Evolutionary conservation across 208 protist species (phyloP).

Genomic region (Wallacemonas sp.): DNA sequence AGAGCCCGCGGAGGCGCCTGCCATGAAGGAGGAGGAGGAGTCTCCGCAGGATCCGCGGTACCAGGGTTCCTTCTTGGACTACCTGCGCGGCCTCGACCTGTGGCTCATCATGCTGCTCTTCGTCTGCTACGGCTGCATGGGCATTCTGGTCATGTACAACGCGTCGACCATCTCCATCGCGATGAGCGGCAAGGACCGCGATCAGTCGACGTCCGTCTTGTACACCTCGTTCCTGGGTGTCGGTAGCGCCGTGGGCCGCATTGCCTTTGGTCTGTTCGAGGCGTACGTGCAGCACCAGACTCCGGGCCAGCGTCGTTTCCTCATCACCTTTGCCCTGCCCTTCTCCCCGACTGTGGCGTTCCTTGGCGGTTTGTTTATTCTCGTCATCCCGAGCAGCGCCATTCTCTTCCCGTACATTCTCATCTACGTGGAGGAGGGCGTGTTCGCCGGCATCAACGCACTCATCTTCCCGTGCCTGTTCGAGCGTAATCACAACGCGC

Average conservation of each 20-base stretch:
- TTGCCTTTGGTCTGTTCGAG: constrained; percentile 52
- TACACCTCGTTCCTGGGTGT: constrained; percentile 61
- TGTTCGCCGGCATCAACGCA: constrained; percentile 40
- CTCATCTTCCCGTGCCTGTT: constrained; percentile 58
- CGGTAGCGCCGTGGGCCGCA: constrained; percentile 51
- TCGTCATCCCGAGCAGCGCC: constrained; percentile 37
- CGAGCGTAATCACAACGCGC: constrained; percentile 47
- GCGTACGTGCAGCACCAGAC: constrained; percentile 50
- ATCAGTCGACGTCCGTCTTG: constrained; percentile 26
- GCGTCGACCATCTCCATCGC: constrained; percentile 55
- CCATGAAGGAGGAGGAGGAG: constrained; percentile 9
- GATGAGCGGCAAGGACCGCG: constrained; percentile 38
- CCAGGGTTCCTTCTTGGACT: constrained; percentile 34
- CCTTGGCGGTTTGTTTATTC: constrained; percentile 43
- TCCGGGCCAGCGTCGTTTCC: constrained; percentile 26
- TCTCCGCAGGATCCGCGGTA: constrained; percentile 45
- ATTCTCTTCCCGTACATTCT: constrained; percentile 58
- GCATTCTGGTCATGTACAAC: constrained; percentile 57
- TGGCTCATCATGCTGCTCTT: constrained; percentile 55
- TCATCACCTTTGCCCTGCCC: constrained; percentile 38
- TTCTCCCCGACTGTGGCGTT: constrained; percentile 30
- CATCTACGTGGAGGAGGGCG: constrained; percentile 53
- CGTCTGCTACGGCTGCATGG: constrained; percentile 36
- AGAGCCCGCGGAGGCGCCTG: constrained; percentile 8
- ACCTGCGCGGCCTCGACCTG: constrained; percentile 36